Evolutionary conservation across 805 yeast genomes (phyloP).

Genomic region (Candida namnaoensis): DNA sequence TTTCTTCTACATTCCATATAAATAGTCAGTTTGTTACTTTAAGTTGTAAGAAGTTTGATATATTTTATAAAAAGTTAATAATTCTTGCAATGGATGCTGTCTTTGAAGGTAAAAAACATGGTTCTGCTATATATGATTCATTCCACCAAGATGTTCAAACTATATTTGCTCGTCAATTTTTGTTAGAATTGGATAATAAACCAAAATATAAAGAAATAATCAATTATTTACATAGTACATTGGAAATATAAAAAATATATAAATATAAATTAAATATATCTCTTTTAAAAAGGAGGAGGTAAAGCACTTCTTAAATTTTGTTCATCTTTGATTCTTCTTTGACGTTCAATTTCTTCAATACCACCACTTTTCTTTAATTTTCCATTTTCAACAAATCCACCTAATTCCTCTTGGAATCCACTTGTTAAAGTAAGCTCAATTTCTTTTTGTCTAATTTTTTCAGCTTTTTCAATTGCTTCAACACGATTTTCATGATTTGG

Average conservation of each 20-base stretch:
- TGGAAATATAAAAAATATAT: too few relatives aligned
- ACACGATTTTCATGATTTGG: constrained; percentile 83
- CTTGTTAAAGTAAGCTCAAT: constrained; percentile 44
- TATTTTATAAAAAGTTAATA: not conserved
- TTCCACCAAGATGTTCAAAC: too few relatives aligned
- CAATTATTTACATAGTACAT: too few relatives aligned
- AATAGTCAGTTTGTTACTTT: constrained; percentile 2
- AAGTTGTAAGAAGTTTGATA: not conserved
- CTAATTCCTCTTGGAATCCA: constrained; percentile 80
- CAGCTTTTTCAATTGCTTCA: constrained; percentile 87
- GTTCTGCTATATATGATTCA: too few relatives aligned
- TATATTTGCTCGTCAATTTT: too few relatives aligned
- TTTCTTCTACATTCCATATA: constrained; percentile 11
- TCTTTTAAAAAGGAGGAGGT: constrained; percentile 17
- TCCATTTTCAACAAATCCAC: constrained; percentile 71
- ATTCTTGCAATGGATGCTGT: too few relatives aligned
- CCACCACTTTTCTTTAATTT: constrained; percentile 83
- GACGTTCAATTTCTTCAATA: constrained; percentile 73
- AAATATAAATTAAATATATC: too few relatives aligned
- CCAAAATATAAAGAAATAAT: too few relatives aligned
- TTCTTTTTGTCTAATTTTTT: constrained; percentile 67
- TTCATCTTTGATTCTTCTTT: constrained; percentile 58
- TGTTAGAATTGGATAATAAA: too few relatives aligned
- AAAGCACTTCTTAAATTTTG: constrained; percentile 54
- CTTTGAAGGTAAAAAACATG: too few relatives aligned